phyloP scores from a whole-genome alignment of 1,284 basidiomycete genomes.

The Neolentinus lepideus region DNA sequence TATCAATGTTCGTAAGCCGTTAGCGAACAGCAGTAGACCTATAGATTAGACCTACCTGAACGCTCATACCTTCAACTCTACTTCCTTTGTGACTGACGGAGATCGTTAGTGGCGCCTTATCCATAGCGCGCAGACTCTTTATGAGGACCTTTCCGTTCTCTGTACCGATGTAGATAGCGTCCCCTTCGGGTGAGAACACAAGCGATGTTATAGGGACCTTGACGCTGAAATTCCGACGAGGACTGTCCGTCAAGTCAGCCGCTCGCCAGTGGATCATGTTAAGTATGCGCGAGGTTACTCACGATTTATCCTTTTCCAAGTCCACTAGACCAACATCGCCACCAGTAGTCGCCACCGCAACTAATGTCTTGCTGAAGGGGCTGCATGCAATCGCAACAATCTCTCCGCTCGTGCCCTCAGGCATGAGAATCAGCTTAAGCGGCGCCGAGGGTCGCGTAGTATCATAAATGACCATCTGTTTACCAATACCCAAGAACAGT shows the following conservation, averaged over 20 bases:
- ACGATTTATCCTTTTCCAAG: conserved; percentile 70
- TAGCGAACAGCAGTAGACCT: neutral
- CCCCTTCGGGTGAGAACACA: conserved; percentile 62
- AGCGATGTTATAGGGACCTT: conserved; percentile 47
- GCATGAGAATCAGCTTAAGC: conserved; percentile 40
- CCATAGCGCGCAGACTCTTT: conserved; percentile 54
- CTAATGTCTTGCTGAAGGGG: conserved; percentile 65
- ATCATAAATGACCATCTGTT: conserved; percentile 54
- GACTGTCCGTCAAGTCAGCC: conserved; percentile 24
- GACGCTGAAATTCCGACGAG: conserved; percentile 47
- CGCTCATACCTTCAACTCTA: conserved; percentile 41
- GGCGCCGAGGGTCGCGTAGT: conserved; percentile 49
- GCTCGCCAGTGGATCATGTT: neutral
- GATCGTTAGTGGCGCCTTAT: conserved; percentile 50
- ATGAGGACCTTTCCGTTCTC: conserved; percentile 52
- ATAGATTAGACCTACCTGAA: conserved; percentile 38
- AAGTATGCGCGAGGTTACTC: conserved; percentile 15
- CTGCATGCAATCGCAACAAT: conserved; percentile 52
- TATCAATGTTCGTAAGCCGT: neutral
- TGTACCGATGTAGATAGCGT: conserved; percentile 55
- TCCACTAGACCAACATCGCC: conserved; percentile 55
- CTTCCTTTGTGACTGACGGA: conserved; percentile 38
- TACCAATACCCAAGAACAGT: conserved; percentile 47
- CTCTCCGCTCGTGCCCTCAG: conserved; percentile 32
- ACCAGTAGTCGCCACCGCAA: conserved; percentile 46